phyloP scores from a whole-genome alignment of 306 rosid species.

The Begonia loranthoides region DNA sequence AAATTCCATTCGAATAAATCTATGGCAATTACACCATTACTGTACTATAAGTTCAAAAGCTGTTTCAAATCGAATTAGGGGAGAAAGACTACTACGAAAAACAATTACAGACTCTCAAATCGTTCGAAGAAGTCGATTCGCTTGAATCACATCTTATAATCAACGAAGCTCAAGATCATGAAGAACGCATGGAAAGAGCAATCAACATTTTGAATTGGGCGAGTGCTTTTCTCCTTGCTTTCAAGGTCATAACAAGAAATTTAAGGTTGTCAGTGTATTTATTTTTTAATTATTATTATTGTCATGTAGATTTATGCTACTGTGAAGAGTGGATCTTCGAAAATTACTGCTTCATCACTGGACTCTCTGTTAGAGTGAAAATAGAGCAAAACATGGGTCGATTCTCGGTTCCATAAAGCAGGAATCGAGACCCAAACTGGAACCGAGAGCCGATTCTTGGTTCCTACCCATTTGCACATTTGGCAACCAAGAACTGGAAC shows the following conservation, averaged over 20 bases:
- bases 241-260: slow-evolving; percentile 27
- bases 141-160: slow-evolving; percentile 9
- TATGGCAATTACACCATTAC: too few species aligned
- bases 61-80: slow-evolving; percentile 13
- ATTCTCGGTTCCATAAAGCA: too few species aligned
- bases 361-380: slow-evolving; percentile 51
- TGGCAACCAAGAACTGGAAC: too few species aligned
- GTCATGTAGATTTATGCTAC: slow-evolving; percentile 38
- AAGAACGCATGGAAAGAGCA: slow-evolving; percentile 43
- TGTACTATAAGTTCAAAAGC: too few species aligned
- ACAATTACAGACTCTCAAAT: slow-evolving; percentile 46
- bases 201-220: slow-evolving; percentile 56
- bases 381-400: too few species aligned
- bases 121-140: slow-evolving; percentile 57
- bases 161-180: slow-evolving; percentile 19
- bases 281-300: neutral
- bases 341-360: slow-evolving; percentile 48
- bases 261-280: too few species aligned
- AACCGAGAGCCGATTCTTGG: too few species aligned
- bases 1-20: too few species aligned
- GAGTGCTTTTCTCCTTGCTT: slow-evolving; percentile 27
- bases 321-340: slow-evolving; percentile 36
- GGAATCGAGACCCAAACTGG: too few species aligned
- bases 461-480: too few species aligned
- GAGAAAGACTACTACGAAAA: slow-evolving; percentile 57